These are phyloP conservation scores for Magnaporthales sp. DNA, from an alignment of 2,329 filamentous ascomycete species.

Conservation along the genomic window DNA sequence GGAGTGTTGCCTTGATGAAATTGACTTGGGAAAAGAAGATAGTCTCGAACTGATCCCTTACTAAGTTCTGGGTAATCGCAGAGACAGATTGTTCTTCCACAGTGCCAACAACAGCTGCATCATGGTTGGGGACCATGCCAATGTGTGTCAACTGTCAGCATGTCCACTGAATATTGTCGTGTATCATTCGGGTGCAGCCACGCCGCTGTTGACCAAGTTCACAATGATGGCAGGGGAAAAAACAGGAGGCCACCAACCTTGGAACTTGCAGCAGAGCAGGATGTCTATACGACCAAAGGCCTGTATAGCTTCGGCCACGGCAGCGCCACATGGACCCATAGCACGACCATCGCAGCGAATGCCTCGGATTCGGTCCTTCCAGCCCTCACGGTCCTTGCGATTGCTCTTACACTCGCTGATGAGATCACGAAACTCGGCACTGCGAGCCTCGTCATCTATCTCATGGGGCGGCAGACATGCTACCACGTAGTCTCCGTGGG, in stretches of 20 bases:
- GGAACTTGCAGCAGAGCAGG: slow-evolving; percentile 78
- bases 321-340: slow-evolving; percentile 69
- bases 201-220: not conserved
- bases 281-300: slow-evolving; percentile 86
- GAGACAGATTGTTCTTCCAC: slow-evolving; percentile 81
- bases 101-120: slow-evolving; percentile 71
- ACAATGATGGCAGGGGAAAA: not conserved
- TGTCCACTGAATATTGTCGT: not conserved
- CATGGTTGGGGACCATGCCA: not conserved
- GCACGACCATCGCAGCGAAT: slow-evolving; percentile 55
- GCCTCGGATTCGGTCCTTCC: slow-evolving; percentile 67
- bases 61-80: slow-evolving; percentile 62
- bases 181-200: not conserved
- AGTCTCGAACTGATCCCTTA: slow-evolving; percentile 85
- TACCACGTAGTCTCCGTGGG: slow-evolving; percentile 87
- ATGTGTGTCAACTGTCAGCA: not conserved
- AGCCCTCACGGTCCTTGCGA: slow-evolving; percentile 61
- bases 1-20: slow-evolving; percentile 82
- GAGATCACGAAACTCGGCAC: slow-evolving; percentile 71
- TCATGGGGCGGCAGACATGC: slow-evolving; percentile 73
- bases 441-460: slow-evolving; percentile 67
- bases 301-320: slow-evolving; percentile 77
- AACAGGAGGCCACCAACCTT: slow-evolving; percentile 47
- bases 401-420: slow-evolving; percentile 59
- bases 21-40: slow-evolving; percentile 96